These are phyloP conservation scores for Trifolium dubium DNA, from an alignment of 306 rosid species.

Conservation along the genomic window DNA sequence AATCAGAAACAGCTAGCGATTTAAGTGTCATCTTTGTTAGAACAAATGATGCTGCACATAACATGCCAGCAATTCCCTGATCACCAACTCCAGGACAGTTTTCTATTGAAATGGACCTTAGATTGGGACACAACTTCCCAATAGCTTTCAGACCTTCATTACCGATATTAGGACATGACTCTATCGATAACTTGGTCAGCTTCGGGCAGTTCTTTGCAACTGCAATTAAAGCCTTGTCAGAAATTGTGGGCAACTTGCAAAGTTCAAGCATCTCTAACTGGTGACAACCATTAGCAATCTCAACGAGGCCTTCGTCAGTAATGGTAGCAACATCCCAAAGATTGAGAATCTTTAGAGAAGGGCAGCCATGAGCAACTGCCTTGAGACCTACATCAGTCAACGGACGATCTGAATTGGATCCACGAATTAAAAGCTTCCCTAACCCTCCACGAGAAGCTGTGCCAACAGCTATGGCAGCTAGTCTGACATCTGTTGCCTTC, in stretches of 20 bases:
- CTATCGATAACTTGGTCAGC: conserved; percentile 68
- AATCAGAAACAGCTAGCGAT: conserved; percentile 72
- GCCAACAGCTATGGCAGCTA: conserved; percentile 90
- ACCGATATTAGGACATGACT: conserved; percentile 78
- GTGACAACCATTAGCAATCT: conserved; percentile 74
- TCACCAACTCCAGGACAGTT: conserved; percentile 74
- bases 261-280: conserved; percentile 81
- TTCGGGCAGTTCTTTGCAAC: conserved; percentile 73
- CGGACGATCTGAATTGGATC: conserved; percentile 54
- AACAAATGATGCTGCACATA: conserved; percentile 61
- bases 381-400: conserved; percentile 75
- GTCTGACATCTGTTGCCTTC: conserved; percentile 89
- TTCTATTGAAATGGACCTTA: conserved; percentile 67
- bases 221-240: conserved; percentile 75
- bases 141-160: conserved; percentile 78
- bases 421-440: conserved; percentile 77
- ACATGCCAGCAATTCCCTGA: conserved; percentile 72
- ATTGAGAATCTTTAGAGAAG: conserved; percentile 77
- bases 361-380: conserved; percentile 81
- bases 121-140: conserved; percentile 70
- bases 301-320: conserved; percentile 78
- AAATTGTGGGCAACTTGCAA: conserved; percentile 62
- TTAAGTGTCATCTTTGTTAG: conserved; percentile 78
- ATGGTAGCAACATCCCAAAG: conserved; percentile 66
- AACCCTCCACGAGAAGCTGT: conserved; percentile 88